Evolutionary conservation across 2,329 filamentous ascomycete genomes (phyloP).

Genomic region (Aphanocladium album): DNA sequence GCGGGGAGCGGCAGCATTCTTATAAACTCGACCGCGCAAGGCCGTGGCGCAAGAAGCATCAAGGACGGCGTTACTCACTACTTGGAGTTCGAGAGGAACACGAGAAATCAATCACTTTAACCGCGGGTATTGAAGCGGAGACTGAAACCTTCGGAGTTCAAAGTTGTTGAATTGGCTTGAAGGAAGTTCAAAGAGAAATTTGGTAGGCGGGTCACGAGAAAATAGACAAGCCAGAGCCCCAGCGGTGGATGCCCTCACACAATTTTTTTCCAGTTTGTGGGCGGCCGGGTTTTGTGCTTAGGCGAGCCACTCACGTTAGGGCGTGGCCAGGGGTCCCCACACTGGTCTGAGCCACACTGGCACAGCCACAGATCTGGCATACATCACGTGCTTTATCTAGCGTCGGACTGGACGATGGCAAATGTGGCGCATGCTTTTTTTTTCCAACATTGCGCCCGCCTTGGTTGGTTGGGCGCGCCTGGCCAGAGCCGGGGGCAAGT

Average conservation of each 20-base stretch:
- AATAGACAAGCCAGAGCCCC: neutral
- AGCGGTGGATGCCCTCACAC: slow-evolving; percentile 2
- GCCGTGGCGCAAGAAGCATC: neutral
- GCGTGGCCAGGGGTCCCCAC: slow-evolving; percentile 12
- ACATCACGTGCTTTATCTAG: slow-evolving; percentile 5
- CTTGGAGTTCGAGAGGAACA: slow-evolving; percentile 52
- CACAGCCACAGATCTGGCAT: neutral
- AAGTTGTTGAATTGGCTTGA: slow-evolving; percentile 30
- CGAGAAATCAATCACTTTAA: slow-evolving; percentile 99
- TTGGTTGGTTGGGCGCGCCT: neutral
- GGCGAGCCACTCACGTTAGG: slow-evolving; percentile 23
- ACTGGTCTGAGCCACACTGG: slow-evolving; percentile 3
- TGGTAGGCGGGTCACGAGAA: slow-evolving; percentile 2
- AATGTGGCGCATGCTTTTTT: slow-evolving; percentile 6
- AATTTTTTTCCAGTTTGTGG: slow-evolving; percentile 13
- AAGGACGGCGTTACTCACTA: slow-evolving; percentile 28
- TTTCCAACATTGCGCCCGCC: neutral
- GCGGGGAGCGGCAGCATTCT: neutral
- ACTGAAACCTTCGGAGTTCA: slow-evolving; percentile 98
- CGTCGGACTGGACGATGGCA: neutral
- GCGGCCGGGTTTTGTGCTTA: slow-evolving; percentile 12
- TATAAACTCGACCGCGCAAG: neutral
- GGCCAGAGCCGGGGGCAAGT: neutral
- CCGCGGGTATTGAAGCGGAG: slow-evolving; percentile 86
- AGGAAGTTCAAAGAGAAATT: slow-evolving; percentile 23